Evolutionary conservation across 306 rosid species (phyloP).

Genomic region (Cucumis cinereus): DNA sequence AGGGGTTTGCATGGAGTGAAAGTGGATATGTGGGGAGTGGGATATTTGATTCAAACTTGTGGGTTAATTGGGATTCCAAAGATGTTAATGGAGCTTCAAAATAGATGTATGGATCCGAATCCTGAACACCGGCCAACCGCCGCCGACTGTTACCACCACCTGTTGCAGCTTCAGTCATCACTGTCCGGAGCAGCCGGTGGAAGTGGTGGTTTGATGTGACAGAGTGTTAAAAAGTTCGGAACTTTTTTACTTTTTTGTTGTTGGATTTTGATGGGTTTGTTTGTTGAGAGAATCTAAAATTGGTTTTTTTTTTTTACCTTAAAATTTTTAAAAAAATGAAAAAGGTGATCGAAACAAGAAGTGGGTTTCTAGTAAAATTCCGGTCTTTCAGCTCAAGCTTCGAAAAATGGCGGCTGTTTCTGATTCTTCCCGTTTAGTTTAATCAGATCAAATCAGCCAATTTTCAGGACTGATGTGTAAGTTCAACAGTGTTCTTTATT

Average conservation of each 20-base stretch:
- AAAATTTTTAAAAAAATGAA: not conserved
- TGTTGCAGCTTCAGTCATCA: constrained; percentile 82
- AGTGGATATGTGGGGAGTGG: constrained; percentile 93
- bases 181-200: constrained; percentile 27
- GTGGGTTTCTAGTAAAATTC: constrained; percentile 1
- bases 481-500: constrained; percentile 6
- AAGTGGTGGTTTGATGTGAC: constrained; percentile 39
- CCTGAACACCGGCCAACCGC: constrained; percentile 88
- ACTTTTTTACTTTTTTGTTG: not conserved
- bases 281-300: not conserved
- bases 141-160: constrained; percentile 94
- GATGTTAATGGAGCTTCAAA: constrained; percentile 73
- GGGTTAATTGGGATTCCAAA: constrained; percentile 55
- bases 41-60: constrained; percentile 54
- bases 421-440: not conserved
- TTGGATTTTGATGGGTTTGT: not conserved
- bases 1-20: constrained; percentile 86
- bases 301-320: not conserved
- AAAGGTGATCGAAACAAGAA: not conserved
- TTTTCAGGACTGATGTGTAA: constrained; percentile 9
- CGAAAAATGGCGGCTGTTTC: constrained; percentile 8
- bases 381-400: not conserved
- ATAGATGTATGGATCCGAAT: constrained; percentile 73
- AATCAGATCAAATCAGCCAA: constrained; percentile 11
- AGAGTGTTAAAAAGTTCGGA: not conserved